phyloP scores from a whole-genome alignment of 2,329 filamentous ascomycete species.

The Corniculantispora saksenae region DNA sequence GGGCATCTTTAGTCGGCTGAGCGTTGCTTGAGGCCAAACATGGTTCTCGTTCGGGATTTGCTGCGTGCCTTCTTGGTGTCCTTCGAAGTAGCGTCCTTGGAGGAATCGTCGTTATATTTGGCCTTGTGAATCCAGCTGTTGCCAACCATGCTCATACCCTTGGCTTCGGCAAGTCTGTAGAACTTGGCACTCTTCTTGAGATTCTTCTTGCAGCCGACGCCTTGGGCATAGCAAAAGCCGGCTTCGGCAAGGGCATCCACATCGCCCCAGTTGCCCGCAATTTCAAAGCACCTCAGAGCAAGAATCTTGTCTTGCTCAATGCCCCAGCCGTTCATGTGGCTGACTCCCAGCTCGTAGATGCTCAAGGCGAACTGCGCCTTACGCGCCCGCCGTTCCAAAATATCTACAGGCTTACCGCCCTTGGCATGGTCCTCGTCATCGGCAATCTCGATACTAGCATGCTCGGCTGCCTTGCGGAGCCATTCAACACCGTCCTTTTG shows the following conservation, averaged over 20 bases:
- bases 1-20: conserved; percentile 25
- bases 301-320: conserved; percentile 88
- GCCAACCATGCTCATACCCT: conserved; percentile 95
- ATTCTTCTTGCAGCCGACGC: conserved; percentile 92
- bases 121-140: conserved; percentile 99
- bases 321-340: conserved; percentile 98
- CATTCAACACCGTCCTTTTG: conserved; percentile 87
- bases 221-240: conserved; percentile 94
- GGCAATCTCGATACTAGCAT: conserved; percentile 77
- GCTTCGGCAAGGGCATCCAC: conserved; percentile 91
- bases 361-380: conserved; percentile 93
- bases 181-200: conserved; percentile 90
- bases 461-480: conserved; percentile 88
- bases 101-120: conserved; percentile 75
- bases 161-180: conserved; percentile 86
- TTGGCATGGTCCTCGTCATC: conserved; percentile 72
- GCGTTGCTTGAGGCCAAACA: conserved; percentile 59
- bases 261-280: conserved; percentile 94
- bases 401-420: conserved; percentile 63
- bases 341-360: conserved; percentile 94
- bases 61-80: conserved; percentile 67
- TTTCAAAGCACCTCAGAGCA: conserved; percentile 91
- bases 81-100: conserved; percentile 44
- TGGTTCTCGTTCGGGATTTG: conserved; percentile 73
- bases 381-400: conserved; percentile 74